phyloP scores from a whole-genome alignment of 2,329 filamentous ascomycete species.

The Pseudofabraea citricarpa region DNA sequence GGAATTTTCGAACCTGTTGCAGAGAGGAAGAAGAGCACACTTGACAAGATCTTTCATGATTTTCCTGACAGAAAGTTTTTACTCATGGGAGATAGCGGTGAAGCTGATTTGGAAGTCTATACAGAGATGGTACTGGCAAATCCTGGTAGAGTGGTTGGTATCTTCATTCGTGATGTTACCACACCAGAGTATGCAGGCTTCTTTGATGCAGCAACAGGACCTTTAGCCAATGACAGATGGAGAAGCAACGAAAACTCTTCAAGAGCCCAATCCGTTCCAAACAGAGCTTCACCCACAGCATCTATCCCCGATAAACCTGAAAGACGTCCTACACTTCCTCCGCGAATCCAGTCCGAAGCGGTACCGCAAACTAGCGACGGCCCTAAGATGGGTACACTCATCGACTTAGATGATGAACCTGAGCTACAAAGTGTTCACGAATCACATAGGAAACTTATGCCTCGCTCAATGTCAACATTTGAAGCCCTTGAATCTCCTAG shows the following conservation, averaged over 20 bases:
- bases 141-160: conserved; percentile 71
- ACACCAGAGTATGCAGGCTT: conserved; percentile 69
- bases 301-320: conserved; percentile 11
- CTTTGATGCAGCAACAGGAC: conserved; percentile 54
- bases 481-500: conserved; percentile 22
- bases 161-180: conserved; percentile 96
- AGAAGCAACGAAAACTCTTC: conserved; percentile 15
- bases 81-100: conserved; percentile 90
- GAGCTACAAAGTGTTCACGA: conserved; percentile 32
- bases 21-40: conserved; percentile 83
- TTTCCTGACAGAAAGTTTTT: conserved; percentile 89
- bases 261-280: conserved; percentile 7
- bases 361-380: conserved; percentile 28
- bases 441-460: conserved; percentile 22
- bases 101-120: conserved; percentile 95
- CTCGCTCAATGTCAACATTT: conserved; percentile 22
- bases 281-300: no score
- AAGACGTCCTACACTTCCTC: conserved; percentile 21
- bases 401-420: conserved; percentile 55
- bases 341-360: conserved; percentile 18
- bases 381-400: conserved; percentile 48
- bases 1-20: conserved; percentile 97
- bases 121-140: conserved; percentile 86
- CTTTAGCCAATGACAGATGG: conserved; percentile 18
- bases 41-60: conserved; percentile 81